Conservation (phyloP, 768 basidiomycete species). For the Hygrophorus pudorinus region DNA sequence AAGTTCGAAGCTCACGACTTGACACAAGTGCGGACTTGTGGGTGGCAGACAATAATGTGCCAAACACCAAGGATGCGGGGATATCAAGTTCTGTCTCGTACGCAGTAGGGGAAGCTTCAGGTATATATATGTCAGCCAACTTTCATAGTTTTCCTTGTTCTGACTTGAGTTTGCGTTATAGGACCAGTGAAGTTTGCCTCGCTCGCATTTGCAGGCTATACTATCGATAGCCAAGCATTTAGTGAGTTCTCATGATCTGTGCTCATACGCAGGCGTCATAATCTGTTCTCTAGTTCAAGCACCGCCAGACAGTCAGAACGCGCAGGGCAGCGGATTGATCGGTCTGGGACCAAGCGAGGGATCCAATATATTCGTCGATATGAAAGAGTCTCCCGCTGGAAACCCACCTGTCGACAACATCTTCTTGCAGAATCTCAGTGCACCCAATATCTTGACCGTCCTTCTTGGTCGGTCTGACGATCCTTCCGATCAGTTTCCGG, state of each 20-base stretch:
- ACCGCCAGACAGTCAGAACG: constrained; percentile 1
- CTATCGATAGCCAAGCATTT: constrained; percentile 13
- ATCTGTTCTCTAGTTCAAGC: constrained; percentile 7
- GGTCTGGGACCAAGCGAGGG: constrained; percentile 15
- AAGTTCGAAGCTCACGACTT: background rate
- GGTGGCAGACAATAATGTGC: constrained; percentile 11
- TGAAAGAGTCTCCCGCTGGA: constrained; percentile 20
- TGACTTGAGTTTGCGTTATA: background rate
- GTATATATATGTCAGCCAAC: constrained; percentile 1
- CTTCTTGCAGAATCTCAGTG: constrained; percentile 47
- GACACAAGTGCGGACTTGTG: constrained; percentile 14
- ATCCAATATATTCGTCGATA: constrained; percentile 9
- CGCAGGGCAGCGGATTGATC: constrained; percentile 10
- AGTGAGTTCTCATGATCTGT: constrained; percentile 5
- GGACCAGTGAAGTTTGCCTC: constrained; percentile 11
- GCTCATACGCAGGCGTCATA: background rate
- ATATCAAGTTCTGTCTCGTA: constrained; percentile 10
- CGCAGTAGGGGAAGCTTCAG: constrained; percentile 13
- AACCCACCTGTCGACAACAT: constrained; percentile 54
- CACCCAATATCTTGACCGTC: constrained; percentile 53
- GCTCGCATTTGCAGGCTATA: constrained; percentile 12
- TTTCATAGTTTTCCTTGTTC: background rate
- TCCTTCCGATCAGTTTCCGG: constrained; percentile 39
- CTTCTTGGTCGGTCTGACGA: constrained; percentile 53
- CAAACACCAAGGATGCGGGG: constrained; percentile 10